phyloP scores from a whole-genome alignment of 2,329 filamentous ascomycete species.

The Arthrobotrys conoides region DNA sequence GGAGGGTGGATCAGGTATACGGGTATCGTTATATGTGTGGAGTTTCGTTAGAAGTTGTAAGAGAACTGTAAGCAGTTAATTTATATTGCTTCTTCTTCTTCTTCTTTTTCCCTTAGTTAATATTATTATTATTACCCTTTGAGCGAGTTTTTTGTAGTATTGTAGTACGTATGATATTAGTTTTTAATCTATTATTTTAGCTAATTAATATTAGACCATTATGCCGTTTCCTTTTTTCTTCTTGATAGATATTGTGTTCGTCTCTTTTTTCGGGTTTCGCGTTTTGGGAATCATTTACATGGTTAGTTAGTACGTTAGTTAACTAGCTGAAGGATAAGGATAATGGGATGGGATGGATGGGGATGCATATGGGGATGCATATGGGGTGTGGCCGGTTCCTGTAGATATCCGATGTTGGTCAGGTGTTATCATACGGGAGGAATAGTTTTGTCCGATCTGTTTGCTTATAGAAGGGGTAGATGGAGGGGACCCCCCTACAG shows the following conservation, averaged over 20 bases:
- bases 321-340: background rate
- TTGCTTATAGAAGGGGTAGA: constrained; percentile 8
- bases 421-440: constrained; percentile 25
- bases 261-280: constrained; percentile 3
- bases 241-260: constrained; percentile 1
- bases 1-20: constrained; percentile 12
- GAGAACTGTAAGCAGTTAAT: background rate
- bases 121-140: background rate
- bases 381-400: constrained; percentile 20
- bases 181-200: constrained; percentile 44
- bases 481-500: constrained; percentile 3
- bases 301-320: no score
- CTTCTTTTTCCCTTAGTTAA: no score
- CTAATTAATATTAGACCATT: constrained; percentile 17
- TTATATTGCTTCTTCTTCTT: constrained; percentile 12
- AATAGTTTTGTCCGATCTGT: constrained; percentile 26
- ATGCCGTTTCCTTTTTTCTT: no score
- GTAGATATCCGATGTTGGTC: constrained; percentile 30
- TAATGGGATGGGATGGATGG: constrained; percentile 16
- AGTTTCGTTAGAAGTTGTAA: constrained; percentile 35
- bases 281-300: background rate
- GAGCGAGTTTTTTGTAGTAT: constrained; percentile 22
- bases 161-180: constrained; percentile 15
- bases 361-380: no score
- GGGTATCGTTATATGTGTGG: constrained; percentile 28